Conservation (phyloP, 805 yeast species). For the Wickerhamomyces subpelliculosus region DNA sequence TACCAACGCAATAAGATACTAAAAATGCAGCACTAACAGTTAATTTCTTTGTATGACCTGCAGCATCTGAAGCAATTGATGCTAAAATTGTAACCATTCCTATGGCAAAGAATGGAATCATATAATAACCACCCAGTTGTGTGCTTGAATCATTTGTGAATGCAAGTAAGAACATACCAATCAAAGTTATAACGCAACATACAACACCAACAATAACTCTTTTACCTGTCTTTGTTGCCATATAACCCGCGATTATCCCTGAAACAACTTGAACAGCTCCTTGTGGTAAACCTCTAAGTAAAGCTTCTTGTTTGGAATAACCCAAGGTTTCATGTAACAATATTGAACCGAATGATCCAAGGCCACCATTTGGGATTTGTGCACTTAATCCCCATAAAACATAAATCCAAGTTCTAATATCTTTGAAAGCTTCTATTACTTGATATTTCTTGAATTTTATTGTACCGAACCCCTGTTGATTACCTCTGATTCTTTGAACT, state of each 20-base stretch:
- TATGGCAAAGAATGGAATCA: conserved; percentile 27
- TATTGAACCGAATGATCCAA: conserved; percentile 36
- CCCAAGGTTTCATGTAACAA: conserved; percentile 24
- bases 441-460: conserved; percentile 48
- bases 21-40: conserved; percentile 48
- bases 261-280: conserved; percentile 51
- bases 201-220: conserved; percentile 16
- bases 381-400: conserved; percentile 31
- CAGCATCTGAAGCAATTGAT: conserved; percentile 38
- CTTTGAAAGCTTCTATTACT: conserved; percentile 42
- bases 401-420: conserved; percentile 42
- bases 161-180: conserved; percentile 27
- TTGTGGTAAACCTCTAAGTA: conserved; percentile 5
- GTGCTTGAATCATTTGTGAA: conserved; percentile 25
- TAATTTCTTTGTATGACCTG: conserved; percentile 67
- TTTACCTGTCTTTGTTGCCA: conserved; percentile 16
- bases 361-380: conserved; percentile 35
- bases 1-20: conserved; percentile 59
- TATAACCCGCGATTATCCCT: conserved; percentile 13
- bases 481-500: conserved; percentile 45
- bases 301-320: conserved; percentile 12
- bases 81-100: conserved; percentile 25
- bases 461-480: conserved; percentile 54
- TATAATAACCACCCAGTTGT: conserved; percentile 5
- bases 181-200: conserved; percentile 15